These are phyloP conservation scores for Gossypium schwendimanii DNA, from an alignment of 441 rosid genomes.

Conservation along the genomic window DNA sequence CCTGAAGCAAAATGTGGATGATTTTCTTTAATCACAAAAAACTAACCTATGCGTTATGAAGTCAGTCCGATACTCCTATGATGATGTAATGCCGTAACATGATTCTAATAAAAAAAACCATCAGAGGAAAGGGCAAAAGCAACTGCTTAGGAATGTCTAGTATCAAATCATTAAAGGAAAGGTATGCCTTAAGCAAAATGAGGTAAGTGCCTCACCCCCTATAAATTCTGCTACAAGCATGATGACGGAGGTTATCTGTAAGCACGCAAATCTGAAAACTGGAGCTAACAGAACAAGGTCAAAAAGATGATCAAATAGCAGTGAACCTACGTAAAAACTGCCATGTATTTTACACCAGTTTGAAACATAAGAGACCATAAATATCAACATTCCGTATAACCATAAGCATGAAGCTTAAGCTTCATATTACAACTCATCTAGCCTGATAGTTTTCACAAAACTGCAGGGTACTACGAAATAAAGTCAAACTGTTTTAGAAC, in stretches of 20 bases:
- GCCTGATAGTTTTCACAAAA: not conserved
- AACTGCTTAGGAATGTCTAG: not conserved
- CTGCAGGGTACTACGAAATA: not conserved
- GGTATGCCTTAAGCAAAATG: not conserved
- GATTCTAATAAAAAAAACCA: not conserved
- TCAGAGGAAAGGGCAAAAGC: not conserved
- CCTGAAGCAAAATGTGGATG: not conserved
- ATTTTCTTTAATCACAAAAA: not conserved
- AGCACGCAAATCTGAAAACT: not conserved
- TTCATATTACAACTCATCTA: not conserved
- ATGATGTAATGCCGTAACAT: not conserved
- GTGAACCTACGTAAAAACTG: not conserved
- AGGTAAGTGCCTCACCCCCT: conserved; percentile 8
- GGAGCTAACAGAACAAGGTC: not conserved
- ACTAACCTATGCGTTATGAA: not conserved
- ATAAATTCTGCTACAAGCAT: conserved; percentile 1
- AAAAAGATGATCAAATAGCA: not conserved
- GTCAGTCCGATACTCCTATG: not conserved
- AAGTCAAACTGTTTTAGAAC: not conserved
- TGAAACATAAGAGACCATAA: not conserved
- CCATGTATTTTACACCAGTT: not conserved
- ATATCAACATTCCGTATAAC: not conserved
- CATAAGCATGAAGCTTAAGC: not conserved
- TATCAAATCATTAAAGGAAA: not conserved
- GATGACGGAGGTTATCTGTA: not conserved